Percentiles rank a stretch among this genome's conserved stretches.
Evolutionary conservation across 139 green algal species (phyloP).

Genomic region (Coelastrella sp.): DNA sequence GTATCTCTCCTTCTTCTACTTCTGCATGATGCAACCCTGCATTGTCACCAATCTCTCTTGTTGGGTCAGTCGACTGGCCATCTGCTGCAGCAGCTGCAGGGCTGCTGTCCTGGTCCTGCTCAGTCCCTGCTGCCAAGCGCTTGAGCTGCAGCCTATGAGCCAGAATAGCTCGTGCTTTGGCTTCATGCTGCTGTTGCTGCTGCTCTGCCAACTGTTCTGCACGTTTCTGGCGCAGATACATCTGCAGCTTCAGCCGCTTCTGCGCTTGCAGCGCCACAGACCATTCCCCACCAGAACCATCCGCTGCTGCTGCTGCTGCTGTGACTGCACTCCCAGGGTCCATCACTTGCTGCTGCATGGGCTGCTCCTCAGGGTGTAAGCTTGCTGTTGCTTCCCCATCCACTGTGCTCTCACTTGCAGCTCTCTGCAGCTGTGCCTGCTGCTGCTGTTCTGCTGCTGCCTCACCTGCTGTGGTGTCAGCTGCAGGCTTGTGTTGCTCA

Average conservation of each 20-base stretch:
- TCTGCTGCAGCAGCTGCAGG: not conserved
- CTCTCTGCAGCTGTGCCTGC: not conserved
- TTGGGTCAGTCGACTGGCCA: not conserved
- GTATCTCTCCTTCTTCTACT: constrained; percentile 23
- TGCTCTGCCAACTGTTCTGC: constrained; percentile 31
- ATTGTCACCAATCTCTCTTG: not conserved
- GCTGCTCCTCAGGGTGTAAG: too few species aligned
- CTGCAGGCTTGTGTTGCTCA: too few species aligned
- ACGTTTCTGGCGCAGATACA: constrained; percentile 30
- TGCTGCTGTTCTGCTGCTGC: not conserved
- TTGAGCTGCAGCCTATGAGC: constrained; percentile 37
- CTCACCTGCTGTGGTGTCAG: too few species aligned
- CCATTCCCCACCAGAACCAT: not conserved
- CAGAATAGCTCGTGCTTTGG: constrained; percentile 41
- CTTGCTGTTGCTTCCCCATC: too few species aligned
- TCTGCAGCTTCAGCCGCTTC: constrained; percentile 22
- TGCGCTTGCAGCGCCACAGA: not conserved
- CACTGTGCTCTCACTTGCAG: too few species aligned
- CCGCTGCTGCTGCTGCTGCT: constrained; percentile 32
- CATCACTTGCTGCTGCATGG: not conserved
- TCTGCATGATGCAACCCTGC: not conserved
- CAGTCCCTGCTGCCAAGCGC: constrained; percentile 19
- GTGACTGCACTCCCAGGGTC: not conserved
- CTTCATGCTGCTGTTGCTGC: constrained; percentile 36
- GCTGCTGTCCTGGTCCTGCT: not conserved